Conservation (phyloP, 2,329 filamentous ascomycete genomes). For the Paraphaeosphaeria minitans region DNA sequence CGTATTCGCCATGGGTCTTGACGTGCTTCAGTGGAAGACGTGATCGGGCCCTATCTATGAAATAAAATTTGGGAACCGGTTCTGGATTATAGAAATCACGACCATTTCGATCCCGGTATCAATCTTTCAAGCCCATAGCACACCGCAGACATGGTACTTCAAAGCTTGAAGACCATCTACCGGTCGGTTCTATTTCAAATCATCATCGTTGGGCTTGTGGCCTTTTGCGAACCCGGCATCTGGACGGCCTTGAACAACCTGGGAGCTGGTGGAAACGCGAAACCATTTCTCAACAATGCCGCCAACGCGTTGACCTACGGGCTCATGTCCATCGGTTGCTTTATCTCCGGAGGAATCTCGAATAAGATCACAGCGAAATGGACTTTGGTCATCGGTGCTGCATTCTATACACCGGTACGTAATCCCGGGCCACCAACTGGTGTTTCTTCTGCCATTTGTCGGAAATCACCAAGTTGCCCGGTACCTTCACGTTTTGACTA, state of each 20-base stretch:
- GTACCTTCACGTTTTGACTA: too few relatives aligned
- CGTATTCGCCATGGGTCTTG: not conserved
- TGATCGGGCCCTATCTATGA: not conserved
- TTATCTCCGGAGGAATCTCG: slow-evolving; percentile 29
- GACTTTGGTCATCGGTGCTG: slow-evolving; percentile 38
- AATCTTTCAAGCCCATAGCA: too few relatives aligned
- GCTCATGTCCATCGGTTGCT: slow-evolving; percentile 49
- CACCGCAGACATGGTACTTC: not conserved
- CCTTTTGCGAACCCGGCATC: slow-evolving; percentile 55
- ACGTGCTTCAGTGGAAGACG: slow-evolving; percentile 1
- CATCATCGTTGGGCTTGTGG: slow-evolving; percentile 52
- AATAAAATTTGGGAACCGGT: not conserved
- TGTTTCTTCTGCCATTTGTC: too few relatives aligned
- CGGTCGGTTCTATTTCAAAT: slow-evolving; percentile 56
- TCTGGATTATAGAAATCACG: not conserved
- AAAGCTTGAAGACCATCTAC: slow-evolving; percentile 28
- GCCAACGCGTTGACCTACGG: slow-evolving; percentile 53
- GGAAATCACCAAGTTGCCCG: too few relatives aligned
- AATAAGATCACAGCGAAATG: slow-evolving; percentile 45
- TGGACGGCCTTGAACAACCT: slow-evolving; percentile 54
- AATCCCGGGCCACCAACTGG: too few relatives aligned
- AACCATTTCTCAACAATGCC: slow-evolving; percentile 48
- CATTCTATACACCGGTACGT: slow-evolving; percentile 32
- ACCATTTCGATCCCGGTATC: not conserved
- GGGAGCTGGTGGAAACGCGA: not conserved